A percentile compares a stretch with the other conserved stretches of the same genome.
Conservation (phyloP, 2,329 filamentous ascomycete genomes). For the Conoideocrella luteorostrata region DNA sequence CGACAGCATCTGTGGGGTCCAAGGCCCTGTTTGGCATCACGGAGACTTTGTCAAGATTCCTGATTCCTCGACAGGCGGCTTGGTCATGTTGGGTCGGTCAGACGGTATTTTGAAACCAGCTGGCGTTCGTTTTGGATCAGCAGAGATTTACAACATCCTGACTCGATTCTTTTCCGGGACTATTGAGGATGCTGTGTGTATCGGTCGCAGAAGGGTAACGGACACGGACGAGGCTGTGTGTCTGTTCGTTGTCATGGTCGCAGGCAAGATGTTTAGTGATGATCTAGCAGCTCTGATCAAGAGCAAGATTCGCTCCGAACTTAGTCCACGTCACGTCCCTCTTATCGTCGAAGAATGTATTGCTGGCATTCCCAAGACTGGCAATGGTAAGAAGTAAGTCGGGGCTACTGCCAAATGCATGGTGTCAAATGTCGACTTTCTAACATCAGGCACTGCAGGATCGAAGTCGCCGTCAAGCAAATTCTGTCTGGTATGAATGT, state of each 20-base stretch:
- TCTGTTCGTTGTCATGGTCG: constrained; percentile 74
- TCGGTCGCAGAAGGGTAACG: constrained; percentile 64
- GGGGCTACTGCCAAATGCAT: not conserved
- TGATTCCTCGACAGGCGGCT: constrained; percentile 64
- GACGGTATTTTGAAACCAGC: constrained; percentile 91
- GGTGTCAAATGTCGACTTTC: no score
- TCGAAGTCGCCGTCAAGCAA: constrained; percentile 94
- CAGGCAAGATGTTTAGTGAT: constrained; percentile 48
- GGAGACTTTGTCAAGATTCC: constrained; percentile 75
- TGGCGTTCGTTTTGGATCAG: constrained; percentile 85
- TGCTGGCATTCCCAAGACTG: constrained; percentile 80
- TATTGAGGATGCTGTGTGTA: constrained; percentile 80
- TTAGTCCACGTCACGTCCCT: constrained; percentile 87
- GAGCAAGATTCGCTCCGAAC: constrained; percentile 61
- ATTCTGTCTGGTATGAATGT: constrained; percentile 83
- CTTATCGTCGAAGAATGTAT: constrained; percentile 72
- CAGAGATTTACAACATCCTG: constrained; percentile 95
- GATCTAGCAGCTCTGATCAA: constrained; percentile 60
- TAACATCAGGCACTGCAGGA: constrained; percentile 39
- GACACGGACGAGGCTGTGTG: constrained; percentile 84
- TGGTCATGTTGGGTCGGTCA: constrained; percentile 86
- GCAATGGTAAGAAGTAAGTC: constrained; percentile 89
- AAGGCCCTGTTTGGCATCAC: constrained; percentile 72
- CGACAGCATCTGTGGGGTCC: constrained; percentile 32
- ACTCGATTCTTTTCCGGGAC: constrained; percentile 72